These are phyloP conservation scores for Hortiboletus rubellus DNA, from an alignment of 1,284 basidiomycete genomes.

Conservation along the genomic window DNA sequence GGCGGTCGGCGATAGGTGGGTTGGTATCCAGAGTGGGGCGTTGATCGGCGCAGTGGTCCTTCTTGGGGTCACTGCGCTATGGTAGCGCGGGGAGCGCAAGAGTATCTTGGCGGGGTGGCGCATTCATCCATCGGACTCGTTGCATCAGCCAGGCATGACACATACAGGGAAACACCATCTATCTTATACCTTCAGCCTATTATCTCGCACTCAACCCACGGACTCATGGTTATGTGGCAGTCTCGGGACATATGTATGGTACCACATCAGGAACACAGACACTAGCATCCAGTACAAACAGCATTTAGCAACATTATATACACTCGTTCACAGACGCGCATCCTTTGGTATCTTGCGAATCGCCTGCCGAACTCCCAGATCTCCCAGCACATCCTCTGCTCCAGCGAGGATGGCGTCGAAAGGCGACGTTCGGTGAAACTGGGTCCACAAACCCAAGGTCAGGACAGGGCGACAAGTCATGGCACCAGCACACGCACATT, in stretches of 20 bases:
- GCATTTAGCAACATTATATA: neutral
- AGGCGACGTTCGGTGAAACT: constrained; percentile 43
- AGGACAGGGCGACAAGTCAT: neutral
- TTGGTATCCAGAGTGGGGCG: neutral
- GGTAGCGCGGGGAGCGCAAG: neutral
- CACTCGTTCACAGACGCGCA: constrained; percentile 43
- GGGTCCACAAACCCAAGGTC: neutral
- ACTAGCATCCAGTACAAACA: neutral
- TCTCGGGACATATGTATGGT: too few species aligned
- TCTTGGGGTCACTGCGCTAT: constrained; percentile 15
- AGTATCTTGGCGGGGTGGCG: neutral
- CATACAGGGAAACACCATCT: constrained; percentile 2
- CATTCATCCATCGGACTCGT: neutral
- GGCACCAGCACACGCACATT: constrained; percentile 42
- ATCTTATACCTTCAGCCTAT: constrained; percentile 12
- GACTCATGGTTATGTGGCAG: neutral
- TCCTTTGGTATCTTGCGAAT: constrained; percentile 63
- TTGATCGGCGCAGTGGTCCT: constrained; percentile 12
- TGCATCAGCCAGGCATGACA: neutral
- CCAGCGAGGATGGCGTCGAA: constrained; percentile 56
- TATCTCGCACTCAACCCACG: constrained; percentile 9
- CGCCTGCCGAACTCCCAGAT: constrained; percentile 67
- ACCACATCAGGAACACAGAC: neutral
- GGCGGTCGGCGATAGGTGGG: neutral
- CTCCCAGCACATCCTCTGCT: constrained; percentile 64